Base-by-base conservation (phyloP, 371 early-diverging fungal genomes). In the Apophysomyces variabilis region DNA sequence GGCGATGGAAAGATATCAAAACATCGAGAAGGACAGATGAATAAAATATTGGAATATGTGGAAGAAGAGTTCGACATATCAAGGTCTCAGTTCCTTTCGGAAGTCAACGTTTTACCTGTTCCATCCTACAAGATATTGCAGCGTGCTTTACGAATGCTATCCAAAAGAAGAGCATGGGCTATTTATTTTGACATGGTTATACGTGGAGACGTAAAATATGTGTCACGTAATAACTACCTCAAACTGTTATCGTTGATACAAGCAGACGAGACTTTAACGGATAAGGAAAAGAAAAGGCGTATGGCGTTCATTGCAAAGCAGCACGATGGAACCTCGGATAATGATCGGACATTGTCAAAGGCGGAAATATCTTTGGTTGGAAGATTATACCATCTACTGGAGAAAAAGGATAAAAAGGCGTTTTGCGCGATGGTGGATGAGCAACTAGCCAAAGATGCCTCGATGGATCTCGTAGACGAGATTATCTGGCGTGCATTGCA, bases 11-110 rank as follows among this genome's bases (percentile, higher is more conserved):
- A 59, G 13, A 41, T 66, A 0, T 56, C 62, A 8, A 61, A 54
- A 9, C 45, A 71, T 38, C 69, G 78, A 21, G 74, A 77, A 38
- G 61, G 57, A 14, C 80, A 83, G n/a, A 57, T 76, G 4, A 68
- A 76, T 39, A 61, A 70, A 43, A 8, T 83, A 32, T 32, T 75
- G 5, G 61, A 65, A 14, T 78, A 80, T 64, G 71, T 80, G 8
- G 69, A 76, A 13, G 43, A 57, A 8, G 57, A 61, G 35, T 60
- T 57, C 50, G 73, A 58, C 18, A 44, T 67, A 7, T 47, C 74
- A 9, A 58, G 57, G 12, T 58, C 62, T 0, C 60, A 69, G 35
- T 79, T 79, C 44, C 38, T 76, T n/a, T 58, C 72, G 12, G 62
- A 14, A 1, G 67, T 69, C 36, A 37, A 69, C 32, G 65, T 62